Base-by-base conservation (phyloP, 2,329 filamentous ascomycete species). In the Arthrobotrys pseudoclavata region DNA sequence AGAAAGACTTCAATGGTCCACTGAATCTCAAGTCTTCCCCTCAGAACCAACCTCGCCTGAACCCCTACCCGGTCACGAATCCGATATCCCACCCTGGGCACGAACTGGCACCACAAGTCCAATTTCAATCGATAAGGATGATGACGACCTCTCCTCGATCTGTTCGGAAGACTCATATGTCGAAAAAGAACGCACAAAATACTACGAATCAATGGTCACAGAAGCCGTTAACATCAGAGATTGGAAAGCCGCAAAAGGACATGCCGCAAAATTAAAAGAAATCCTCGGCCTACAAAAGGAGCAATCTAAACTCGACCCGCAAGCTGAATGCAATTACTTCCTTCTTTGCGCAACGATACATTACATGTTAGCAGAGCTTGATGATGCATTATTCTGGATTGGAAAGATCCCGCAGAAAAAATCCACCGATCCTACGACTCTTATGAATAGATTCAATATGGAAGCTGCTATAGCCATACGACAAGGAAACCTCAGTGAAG, bases 101-200 rank as follows among this genome's bases (percentile, higher is more conserved):
- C 20, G 47, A 15, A 24, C 37, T 3, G 37, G 37, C 37, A 40
- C 18, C 47, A 50, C 22, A 5, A 50, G 47, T 9, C 42, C 31
- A 20, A 13, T 52, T 22, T 26, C n/a, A 24, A 20, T 10, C n/a
- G 60, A 60, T 3, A 42, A 53, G 10, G 71, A 76, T 29, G 57
- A 76, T 15, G 72, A 76, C 24, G 72, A 76, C 34, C 66, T 76
- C n/a, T 76, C 72, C 34, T 76, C 71, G 3, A 53, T 66, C 12
- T 76, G 66, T 52, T 76, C 72, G 0, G 52, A 76, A 6, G 72
- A 76, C 24, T 70, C 72, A 15, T 76, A 34, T 20, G 22, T 76
- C 18, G 60, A 70, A 31, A 37, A 61, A 5, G 72, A 76, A n/a
- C 37, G 66, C 5, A 26, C 57, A 26, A 69, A 70, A 37, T 76